These are phyloP conservation scores for Cerioporus squamosus DNA, from an alignment of 1,284 basidiomycete species.

Conservation along the genomic window DNA sequence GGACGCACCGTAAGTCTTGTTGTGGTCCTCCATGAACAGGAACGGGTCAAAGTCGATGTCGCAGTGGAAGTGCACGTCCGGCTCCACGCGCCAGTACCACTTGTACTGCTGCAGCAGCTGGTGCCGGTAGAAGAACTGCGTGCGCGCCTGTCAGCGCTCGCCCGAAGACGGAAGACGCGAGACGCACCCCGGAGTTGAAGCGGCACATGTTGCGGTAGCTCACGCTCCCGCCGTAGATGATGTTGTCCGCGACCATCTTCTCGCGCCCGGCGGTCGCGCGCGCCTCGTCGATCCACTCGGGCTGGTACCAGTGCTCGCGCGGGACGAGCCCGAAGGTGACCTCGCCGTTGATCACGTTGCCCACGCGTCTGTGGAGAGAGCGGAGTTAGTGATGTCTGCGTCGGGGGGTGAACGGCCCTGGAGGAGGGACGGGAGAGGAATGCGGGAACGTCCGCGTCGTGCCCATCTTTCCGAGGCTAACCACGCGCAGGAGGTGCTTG, in stretches of 20 bases:
- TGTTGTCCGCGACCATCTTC: constrained; percentile 75
- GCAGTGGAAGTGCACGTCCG: constrained; percentile 77
- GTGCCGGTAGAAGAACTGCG: constrained; percentile 67
- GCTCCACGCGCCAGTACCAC: constrained; percentile 43
- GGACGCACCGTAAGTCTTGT: constrained; percentile 66
- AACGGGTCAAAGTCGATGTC: constrained; percentile 79
- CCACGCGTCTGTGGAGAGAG: constrained; percentile 42
- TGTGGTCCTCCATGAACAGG: constrained; percentile 73
- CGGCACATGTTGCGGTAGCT: constrained; percentile 58
- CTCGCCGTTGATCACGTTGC: constrained; percentile 40
- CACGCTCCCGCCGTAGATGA: constrained; percentile 83
- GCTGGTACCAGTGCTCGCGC: constrained; percentile 84
- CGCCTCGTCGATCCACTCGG: constrained; percentile 82
- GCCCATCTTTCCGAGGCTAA: too few relatives aligned
- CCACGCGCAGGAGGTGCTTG: too few relatives aligned
- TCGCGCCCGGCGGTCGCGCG: constrained; percentile 71
- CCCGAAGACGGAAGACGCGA: background rate
- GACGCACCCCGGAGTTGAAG: constrained; percentile 62
- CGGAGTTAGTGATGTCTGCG: too few relatives aligned
- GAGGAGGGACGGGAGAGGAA: too few relatives aligned
- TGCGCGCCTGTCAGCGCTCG: constrained; percentile 25
- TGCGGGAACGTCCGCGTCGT: too few relatives aligned
- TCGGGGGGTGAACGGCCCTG: too few relatives aligned
- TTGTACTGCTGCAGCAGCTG: constrained; percentile 41
- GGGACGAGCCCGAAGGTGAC: constrained; percentile 54